Base-by-base conservation (phyloP, 352 stramenopile genomes). In the Phytophthora idaei region DNA sequence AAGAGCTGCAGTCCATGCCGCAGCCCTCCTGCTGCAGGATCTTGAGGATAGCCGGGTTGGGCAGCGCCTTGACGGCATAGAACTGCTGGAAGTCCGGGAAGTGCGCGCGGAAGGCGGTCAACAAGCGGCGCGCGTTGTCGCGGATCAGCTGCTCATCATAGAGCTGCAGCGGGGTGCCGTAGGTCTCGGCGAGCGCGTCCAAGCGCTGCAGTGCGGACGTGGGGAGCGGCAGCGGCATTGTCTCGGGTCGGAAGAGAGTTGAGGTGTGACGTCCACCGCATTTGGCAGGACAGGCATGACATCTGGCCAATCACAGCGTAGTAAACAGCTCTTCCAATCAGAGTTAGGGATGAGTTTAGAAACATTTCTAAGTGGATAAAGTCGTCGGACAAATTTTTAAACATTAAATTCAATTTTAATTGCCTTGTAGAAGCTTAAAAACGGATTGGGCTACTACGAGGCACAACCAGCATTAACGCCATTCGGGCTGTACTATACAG, bases 1-100 rank as follows among this genome's bases (percentile, higher is more conserved):
- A 84, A 14, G 88, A 96, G 61, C 87, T 96, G 66, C 90, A 96
- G 73, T 97, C 90, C 81, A 97, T 92, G 32, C 90, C 90, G 72
- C 89, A 97, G 15, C 87, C 89, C 60, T 95, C 86, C 25, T 96
- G 73, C 21, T 79, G 59, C 45, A 97, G 80, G 14, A 97, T 71
- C 71, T 90, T 90, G 62, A 96, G 78, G 57, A 97, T 90, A 21
- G 87, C 88, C 10, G 90, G 90, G 73, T 97, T 97, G 12, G 90
- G 90, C 71, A 96, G 73, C 67, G 90, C 90, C 81, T 97, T 97
- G 41, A 97, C 90, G 25, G 90, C 90, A 64, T 81, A 97, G 68
- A 93, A 96, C 74, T 97, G 85, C 72, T 92, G 73, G 57, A 97
- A 97, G 57, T 89, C 79, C 12, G 85, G 84, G 56, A 96, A 96